phyloP scores from a whole-genome alignment of 2,329 filamentous ascomycete genomes.

The Botrytis hyacinthi region DNA sequence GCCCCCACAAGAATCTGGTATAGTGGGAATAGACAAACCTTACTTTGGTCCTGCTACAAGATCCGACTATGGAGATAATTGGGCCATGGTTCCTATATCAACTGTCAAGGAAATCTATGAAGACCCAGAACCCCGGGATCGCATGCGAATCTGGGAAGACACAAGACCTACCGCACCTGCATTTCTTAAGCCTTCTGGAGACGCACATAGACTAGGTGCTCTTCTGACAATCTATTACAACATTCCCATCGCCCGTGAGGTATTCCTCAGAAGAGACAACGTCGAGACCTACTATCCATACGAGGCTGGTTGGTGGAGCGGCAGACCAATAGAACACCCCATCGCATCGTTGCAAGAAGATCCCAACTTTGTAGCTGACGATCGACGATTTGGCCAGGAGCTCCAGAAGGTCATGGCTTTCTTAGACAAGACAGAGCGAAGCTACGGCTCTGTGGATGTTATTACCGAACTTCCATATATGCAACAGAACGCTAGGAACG shows the following conservation, averaged over 20 bases:
- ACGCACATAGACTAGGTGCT: slow-evolving; percentile 46
- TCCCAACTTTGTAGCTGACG: slow-evolving; percentile 35
- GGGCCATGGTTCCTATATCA: slow-evolving; percentile 54
- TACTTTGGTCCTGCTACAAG: slow-evolving; percentile 61
- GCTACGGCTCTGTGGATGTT: slow-evolving; percentile 55
- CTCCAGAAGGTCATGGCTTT: slow-evolving; percentile 57
- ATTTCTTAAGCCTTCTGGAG: slow-evolving; percentile 49
- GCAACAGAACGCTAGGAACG: slow-evolving; percentile 33
- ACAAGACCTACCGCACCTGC: slow-evolving; percentile 52
- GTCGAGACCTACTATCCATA: slow-evolving; percentile 52
- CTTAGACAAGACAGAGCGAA: slow-evolving; percentile 58
- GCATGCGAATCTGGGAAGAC: slow-evolving; percentile 43
- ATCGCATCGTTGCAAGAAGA: slow-evolving; percentile 23
- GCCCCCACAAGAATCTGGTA: slow-evolving; percentile 51
- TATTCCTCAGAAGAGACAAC: slow-evolving; percentile 48
- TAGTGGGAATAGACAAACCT: slow-evolving; percentile 43
- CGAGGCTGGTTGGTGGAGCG: slow-evolving; percentile 61
- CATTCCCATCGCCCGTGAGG: slow-evolving; percentile 58
- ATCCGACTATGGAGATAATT: slow-evolving; percentile 54
- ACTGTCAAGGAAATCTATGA: slow-evolving; percentile 35
- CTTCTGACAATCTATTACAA: slow-evolving; percentile 59
- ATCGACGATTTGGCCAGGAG: slow-evolving; percentile 49
- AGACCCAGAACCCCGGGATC: slow-evolving; percentile 42
- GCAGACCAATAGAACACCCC: slow-evolving; percentile 46
- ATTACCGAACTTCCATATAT: slow-evolving; percentile 41